Percentiles rank a stretch among this genome's conserved stretches.
Evolutionary conservation across 148 eudicot species (phyloP).

Genomic region (Oxyria digyna): DNA sequence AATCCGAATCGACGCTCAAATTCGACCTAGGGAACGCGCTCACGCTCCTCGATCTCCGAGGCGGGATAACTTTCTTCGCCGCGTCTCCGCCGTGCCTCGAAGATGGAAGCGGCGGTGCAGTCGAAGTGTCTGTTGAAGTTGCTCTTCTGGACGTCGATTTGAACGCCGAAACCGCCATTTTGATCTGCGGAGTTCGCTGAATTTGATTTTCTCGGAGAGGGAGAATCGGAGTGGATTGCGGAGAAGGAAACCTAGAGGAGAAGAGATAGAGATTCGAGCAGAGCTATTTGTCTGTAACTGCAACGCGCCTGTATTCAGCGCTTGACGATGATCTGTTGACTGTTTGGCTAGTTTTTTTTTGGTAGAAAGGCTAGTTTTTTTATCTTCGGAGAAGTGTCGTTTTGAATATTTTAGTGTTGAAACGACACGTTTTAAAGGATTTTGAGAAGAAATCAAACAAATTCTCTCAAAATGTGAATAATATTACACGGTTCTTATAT

Average conservation of each 20-base stretch:
- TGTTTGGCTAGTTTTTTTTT: neutral
- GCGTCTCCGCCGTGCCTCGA: constrained; percentile 9
- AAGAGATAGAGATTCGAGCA: neutral
- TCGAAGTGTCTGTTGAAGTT: constrained; percentile 4
- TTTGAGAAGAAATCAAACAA: no score
- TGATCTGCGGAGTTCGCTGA: neutral
- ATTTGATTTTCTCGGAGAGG: neutral
- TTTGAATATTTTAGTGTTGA: neutral
- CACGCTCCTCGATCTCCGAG: constrained; percentile 48
- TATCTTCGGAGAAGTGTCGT: neutral
- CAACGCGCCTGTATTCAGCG: neutral
- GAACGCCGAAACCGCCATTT: constrained; percentile 56
- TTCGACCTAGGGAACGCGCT: constrained; percentile 32
- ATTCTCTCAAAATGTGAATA: no score
- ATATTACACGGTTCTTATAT: no score
- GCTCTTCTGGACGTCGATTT: constrained; percentile 42
- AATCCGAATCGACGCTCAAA: constrained; percentile 28
- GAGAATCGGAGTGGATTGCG: neutral
- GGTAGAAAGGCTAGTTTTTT: neutral
- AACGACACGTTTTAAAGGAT: no score
- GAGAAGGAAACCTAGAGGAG: neutral
- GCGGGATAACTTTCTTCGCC: constrained; percentile 14
- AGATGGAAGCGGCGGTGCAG: neutral
- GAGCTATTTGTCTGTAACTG: neutral
- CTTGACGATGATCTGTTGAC: neutral